Percentiles rank a stretch among this genome's conserved stretches.
Conservation (phyloP, 768 basidiomycete genomes). For the Rhizopogon vesiculosus region DNA sequence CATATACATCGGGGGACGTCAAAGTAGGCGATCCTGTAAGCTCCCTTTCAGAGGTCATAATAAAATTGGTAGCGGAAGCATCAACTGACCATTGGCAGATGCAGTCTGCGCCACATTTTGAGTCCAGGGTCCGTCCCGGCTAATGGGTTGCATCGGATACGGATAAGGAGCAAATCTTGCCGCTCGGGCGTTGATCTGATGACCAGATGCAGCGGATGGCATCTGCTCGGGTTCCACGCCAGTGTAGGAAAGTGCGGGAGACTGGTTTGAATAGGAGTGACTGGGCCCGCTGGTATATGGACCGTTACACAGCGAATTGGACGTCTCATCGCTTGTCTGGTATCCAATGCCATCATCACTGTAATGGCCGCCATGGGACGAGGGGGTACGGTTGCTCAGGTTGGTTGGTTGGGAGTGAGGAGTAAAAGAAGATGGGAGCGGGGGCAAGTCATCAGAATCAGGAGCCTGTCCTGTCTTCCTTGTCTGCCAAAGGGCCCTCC, state of each 20-base stretch:
- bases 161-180: conserved; percentile 51
- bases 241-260: conserved; percentile 40
- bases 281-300: conserved; percentile 38
- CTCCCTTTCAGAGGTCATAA: conserved; percentile 26
- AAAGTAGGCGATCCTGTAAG: conserved; percentile 56
- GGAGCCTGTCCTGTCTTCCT: conserved; percentile 51
- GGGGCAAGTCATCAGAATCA: conserved; percentile 48
- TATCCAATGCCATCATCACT: conserved; percentile 44
- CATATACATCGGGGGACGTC: conserved; percentile 42
- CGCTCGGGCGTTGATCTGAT: conserved; percentile 35
- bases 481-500: conserved; percentile 64
- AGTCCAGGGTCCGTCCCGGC: conserved; percentile 24
- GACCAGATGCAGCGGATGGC: conserved; percentile 15
- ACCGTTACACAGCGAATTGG: conserved; percentile 36
- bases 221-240: conserved; percentile 29
- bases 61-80: conserved; percentile 22
- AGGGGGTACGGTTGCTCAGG: conserved; percentile 34
- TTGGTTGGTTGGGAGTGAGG: conserved; percentile 27
- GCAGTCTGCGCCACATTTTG: conserved; percentile 25
- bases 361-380: conserved; percentile 30
- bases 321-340: conserved; percentile 42
- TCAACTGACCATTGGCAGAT: conserved; percentile 26
- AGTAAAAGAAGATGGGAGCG: conserved; percentile 41
- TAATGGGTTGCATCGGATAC: conserved; percentile 33
- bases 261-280: conserved; percentile 40